These are phyloP conservation scores for Citrus sp. DNA, from an alignment of 345 rosid genomes.

Conservation along the genomic window DNA sequence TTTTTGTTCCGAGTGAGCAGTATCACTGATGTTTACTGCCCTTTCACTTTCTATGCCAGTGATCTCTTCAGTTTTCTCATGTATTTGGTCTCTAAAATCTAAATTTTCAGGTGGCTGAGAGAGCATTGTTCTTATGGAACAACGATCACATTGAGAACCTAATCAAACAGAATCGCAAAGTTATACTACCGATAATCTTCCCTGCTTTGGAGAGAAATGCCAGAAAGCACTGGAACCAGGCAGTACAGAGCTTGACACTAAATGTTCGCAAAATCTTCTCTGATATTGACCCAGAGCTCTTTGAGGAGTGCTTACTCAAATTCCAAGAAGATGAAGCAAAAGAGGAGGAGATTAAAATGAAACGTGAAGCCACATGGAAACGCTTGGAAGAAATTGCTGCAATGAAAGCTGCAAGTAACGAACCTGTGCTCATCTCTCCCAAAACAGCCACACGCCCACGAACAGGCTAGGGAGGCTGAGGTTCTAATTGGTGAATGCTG, in stretches of 20 bases:
- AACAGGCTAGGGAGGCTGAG: constrained; percentile 32
- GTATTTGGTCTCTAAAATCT: neutral
- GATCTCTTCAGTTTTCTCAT: neutral
- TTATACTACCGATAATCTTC: constrained; percentile 75
- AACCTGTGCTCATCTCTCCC: constrained; percentile 44
- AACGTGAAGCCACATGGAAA: constrained; percentile 64
- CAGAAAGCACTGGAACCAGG: constrained; percentile 78
- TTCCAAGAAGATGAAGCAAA: constrained; percentile 61
- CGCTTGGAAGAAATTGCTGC: constrained; percentile 71
- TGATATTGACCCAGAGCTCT: constrained; percentile 67
- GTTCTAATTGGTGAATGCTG: neutral
- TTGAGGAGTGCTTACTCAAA: constrained; percentile 62
- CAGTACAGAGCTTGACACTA: constrained; percentile 71
- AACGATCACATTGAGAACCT: constrained; percentile 81
- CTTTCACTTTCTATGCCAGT: neutral
- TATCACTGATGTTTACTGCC: neutral
- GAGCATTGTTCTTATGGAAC: constrained; percentile 86
- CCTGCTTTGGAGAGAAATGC: constrained; percentile 71
- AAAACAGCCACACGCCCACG: constrained; percentile 17
- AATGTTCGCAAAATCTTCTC: constrained; percentile 75
- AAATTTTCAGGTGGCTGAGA: constrained; percentile 67
- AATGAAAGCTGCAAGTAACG: constrained; percentile 45
- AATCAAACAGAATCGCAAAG: constrained; percentile 67
- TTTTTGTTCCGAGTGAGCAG: neutral
- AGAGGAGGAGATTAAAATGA: constrained; percentile 42